phyloP scores from a whole-genome alignment of 306 rosid genomes.

The Quercus bicolor region DNA sequence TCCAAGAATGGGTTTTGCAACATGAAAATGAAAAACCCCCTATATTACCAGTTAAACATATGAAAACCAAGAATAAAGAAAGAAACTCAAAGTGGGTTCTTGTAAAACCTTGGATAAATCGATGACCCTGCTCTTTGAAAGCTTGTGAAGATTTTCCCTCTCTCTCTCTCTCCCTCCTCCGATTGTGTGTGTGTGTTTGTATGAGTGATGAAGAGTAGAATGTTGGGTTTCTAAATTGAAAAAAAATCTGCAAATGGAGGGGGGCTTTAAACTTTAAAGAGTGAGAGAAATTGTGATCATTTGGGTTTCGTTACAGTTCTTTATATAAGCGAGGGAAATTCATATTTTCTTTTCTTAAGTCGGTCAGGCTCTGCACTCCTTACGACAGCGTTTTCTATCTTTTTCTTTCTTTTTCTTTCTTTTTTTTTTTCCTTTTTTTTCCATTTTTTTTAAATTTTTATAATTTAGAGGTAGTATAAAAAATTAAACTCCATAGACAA shows the following conservation, averaged over 20 bases:
- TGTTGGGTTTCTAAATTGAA: background rate
- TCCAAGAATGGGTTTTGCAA: background rate
- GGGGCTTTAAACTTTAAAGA: background rate
- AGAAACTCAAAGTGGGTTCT: background rate
- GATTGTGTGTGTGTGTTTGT: too few species aligned
- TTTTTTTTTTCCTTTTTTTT: too few species aligned
- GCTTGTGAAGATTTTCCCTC: background rate
- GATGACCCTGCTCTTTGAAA: background rate
- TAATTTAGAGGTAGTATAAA: too few species aligned
- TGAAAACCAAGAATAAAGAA: background rate
- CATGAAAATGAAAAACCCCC: background rate
- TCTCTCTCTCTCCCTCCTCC: background rate
- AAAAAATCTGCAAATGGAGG: background rate
- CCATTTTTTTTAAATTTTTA: background rate
- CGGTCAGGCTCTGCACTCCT: background rate
- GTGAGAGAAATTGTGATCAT: background rate
- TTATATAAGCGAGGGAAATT: constrained; percentile 13
- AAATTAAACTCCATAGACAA: too few species aligned
- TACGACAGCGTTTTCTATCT: background rate
- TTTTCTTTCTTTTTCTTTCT: accelerated
- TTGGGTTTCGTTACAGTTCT: background rate
- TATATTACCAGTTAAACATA: background rate
- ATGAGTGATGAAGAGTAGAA: background rate
- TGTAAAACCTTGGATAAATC: constrained; percentile 16
- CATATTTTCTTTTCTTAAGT: constrained; percentile 11